Base-by-base conservation (phyloP, 352 stramenopile genomes). In the Globisporangium irregulare region DNA sequence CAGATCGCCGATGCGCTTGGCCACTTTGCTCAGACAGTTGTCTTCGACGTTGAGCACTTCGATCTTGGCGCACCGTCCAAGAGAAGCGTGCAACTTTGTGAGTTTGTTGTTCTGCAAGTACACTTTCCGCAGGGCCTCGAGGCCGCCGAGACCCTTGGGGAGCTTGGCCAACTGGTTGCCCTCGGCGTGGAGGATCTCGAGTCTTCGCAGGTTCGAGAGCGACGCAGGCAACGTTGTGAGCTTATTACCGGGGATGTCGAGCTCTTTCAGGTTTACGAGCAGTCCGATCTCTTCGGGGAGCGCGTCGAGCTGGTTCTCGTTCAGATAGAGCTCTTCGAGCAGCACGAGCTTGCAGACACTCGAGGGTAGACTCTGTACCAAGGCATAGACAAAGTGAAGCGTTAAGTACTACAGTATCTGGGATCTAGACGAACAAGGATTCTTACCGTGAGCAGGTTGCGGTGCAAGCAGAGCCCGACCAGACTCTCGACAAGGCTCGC, bases 31-130 rank as follows among this genome's bases (percentile, higher is more conserved):
- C 32, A 97, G 75, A n/a, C 62, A 67, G 55, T 97, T 96, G 67
- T 96, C 77, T 65, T 96, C 90, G 1, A 89, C 75, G 62, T 96
- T 97, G 64, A 96, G 79, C 15, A 96, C 70, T 32, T 97, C 89
- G 6, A 96, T 73, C 69, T 90, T 82, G 38, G 60, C 58, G 63
- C 87, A 96, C 9, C 88, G 80, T 8, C 89, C 90, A 5, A 97
- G 75, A 4, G 84, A 92, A 1, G 86, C 66, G 61, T 94, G 87
- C 14, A 97, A 73, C 60, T 97, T 97, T 12, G 69, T 80, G 22
- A 97, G 66, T 24, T 73, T 70, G 66, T 96, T 97, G 75, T 94
- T 82, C 55, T 95, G 89, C 57, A 96, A 64, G 62, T 95, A 97
- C 4, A 93, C 80, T 64, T 94, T 93, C 12, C 82, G 81, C 24